Percentiles rank a stretch among this genome's conserved stretches.
Evolutionary conservation across 331 rosid species (phyloP).

Genomic region (Pyrus hybrid): DNA sequence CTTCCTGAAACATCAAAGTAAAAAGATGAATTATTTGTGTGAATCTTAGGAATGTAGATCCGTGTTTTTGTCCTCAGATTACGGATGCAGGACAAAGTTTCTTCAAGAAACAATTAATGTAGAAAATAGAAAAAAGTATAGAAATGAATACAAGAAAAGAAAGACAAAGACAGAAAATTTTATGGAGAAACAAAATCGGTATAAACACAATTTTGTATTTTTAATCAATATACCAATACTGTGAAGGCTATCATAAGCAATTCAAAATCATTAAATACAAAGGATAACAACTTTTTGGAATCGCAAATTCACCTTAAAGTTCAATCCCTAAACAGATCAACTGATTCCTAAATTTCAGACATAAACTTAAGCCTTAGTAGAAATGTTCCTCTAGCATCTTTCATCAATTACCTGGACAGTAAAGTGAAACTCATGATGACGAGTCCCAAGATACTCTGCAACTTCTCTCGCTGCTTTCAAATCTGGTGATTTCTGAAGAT

Average conservation of each 20-base stretch:
- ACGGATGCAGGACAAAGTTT: not conserved
- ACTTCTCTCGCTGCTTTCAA: slow-evolving; percentile 93
- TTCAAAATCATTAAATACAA: not conserved
- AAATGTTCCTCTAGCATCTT: not conserved
- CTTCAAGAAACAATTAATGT: not conserved
- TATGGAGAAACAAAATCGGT: not conserved
- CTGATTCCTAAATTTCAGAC: not conserved
- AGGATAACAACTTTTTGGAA: not conserved
- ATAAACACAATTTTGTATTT: not conserved
- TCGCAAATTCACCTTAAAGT: not conserved
- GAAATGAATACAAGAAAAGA: not conserved
- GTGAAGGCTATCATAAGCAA: not conserved
- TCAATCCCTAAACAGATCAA: not conserved
- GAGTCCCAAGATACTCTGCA: slow-evolving; percentile 88
- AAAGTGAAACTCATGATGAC: slow-evolving; percentile 82
- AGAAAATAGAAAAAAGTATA: no score
- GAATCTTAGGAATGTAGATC: not conserved
- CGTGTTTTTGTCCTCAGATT: not conserved
- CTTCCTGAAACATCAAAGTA: slow-evolving; percentile 61
- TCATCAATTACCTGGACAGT: slow-evolving; percentile 68
- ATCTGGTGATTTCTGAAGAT: slow-evolving; percentile 89
- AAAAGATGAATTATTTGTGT: not conserved
- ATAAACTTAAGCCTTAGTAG: not conserved
- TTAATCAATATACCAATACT: not conserved
- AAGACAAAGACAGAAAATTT: not conserved